phyloP scores from a whole-genome alignment of 345 rosid genomes.

The Gossypium rotundifolium region DNA sequence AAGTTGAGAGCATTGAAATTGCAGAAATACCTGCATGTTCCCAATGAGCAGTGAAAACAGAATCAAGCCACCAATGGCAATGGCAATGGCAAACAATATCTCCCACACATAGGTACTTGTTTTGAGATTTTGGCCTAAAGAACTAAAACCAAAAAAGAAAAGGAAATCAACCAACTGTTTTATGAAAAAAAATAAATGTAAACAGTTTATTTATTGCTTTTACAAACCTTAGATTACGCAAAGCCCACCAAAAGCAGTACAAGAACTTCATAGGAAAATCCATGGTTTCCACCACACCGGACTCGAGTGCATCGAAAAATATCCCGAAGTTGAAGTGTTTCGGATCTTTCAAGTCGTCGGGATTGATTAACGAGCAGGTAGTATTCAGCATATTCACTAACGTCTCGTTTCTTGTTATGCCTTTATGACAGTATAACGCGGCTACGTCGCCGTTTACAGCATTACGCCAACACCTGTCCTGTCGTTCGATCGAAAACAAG shows the following conservation, averaged over 20 bases:
- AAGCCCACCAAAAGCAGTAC: slow-evolving; percentile 97
- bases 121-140: slow-evolving; percentile 48
- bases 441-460: background rate
- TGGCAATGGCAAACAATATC: slow-evolving; percentile 37
- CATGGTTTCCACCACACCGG: slow-evolving; percentile 38
- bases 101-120: slow-evolving; percentile 45
- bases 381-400: slow-evolving; percentile 6
- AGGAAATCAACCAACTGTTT: background rate
- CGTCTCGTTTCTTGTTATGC: background rate
- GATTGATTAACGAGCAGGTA: slow-evolving; percentile 33
- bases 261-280: slow-evolving; percentile 52
- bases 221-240: slow-evolving; percentile 76
- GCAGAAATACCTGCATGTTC: slow-evolving; percentile 47
- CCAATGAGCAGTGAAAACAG: slow-evolving; percentile 54
- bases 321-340: slow-evolving; percentile 64
- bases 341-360: slow-evolving; percentile 27
- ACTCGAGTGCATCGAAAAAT: slow-evolving; percentile 50
- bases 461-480: slow-evolving; percentile 50
- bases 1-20: no score
- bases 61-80: slow-evolving; percentile 47
- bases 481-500: slow-evolving; percentile 56
- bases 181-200: background rate
- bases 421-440: slow-evolving; percentile 33
- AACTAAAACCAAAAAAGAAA: slow-evolving; percentile 24
- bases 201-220: background rate